phyloP scores from a whole-genome alignment of 1,284 basidiomycete species.

The Ustilago loliicola region DNA sequence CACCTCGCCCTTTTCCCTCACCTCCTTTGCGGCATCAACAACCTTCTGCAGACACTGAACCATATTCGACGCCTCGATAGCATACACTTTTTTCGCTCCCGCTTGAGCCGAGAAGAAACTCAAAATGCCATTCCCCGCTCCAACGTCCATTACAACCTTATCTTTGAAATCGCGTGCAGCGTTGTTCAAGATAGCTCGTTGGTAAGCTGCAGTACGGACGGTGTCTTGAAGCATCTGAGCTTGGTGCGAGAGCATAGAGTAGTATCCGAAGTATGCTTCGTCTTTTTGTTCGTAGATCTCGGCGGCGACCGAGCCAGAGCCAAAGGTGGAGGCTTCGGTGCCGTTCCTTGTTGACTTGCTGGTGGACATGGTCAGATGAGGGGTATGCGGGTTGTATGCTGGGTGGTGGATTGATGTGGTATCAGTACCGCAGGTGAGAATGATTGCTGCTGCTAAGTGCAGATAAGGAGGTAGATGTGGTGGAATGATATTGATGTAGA shows the following conservation, averaged over 20 bases:
- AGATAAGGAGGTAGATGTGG: neutral
- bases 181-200: constrained; percentile 62
- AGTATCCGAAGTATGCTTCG: constrained; percentile 67
- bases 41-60: constrained; percentile 72
- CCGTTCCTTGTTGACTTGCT: neutral
- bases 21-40: constrained; percentile 43
- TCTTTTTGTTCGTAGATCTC: constrained; percentile 63
- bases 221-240: constrained; percentile 68
- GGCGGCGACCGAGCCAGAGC: neutral
- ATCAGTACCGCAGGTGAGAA: neutral
- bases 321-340: constrained; percentile 4
- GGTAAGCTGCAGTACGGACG: constrained; percentile 65
- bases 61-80: constrained; percentile 74
- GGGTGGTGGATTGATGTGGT: neutral
- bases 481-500: neutral
- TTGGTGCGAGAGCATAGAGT: constrained; percentile 65
- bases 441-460: neutral
- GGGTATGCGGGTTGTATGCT: neutral
- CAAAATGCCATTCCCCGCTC: constrained; percentile 74
- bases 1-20: constrained; percentile 53
- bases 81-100: constrained; percentile 73
- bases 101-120: constrained; percentile 73
- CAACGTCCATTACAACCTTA: constrained; percentile 71
- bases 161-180: constrained; percentile 46
- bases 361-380: neutral